Conservation (phyloP, 2,329 filamentous ascomycete species). For the Colletotrichum limetticola region DNA sequence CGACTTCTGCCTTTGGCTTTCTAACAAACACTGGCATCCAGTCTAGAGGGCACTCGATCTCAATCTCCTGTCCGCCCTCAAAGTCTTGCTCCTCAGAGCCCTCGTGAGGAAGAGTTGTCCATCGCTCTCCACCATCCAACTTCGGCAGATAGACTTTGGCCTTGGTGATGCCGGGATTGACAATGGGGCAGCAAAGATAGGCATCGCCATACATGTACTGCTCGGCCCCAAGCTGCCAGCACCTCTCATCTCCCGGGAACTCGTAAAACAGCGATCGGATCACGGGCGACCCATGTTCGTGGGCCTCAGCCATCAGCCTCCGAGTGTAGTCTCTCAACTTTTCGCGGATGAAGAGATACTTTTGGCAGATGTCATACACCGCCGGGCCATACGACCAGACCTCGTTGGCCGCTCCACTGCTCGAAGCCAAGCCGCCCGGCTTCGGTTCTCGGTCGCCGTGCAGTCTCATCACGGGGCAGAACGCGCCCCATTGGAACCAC, state of each 20-base stretch:
- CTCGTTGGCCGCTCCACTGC: conserved; percentile 67
- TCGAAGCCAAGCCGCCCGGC: conserved; percentile 45
- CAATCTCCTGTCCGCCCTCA: conserved; percentile 31
- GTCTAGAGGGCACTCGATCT: conserved; percentile 30
- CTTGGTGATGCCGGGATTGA: conserved; percentile 57
- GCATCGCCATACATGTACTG: conserved; percentile 74
- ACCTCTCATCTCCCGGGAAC: conserved; percentile 63
- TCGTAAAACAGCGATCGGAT: conserved; percentile 73
- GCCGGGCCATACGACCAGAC: conserved; percentile 74
- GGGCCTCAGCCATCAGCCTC: conserved; percentile 67
- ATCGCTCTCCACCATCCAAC: conserved; percentile 3
- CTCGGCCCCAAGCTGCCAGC: conserved; percentile 65
- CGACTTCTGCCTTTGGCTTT: not conserved
- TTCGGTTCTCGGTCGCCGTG: conserved; percentile 73
- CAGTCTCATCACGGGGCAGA: conserved; percentile 74
- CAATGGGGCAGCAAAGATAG: conserved; percentile 68
- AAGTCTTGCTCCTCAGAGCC: not conserved
- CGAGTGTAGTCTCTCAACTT: conserved; percentile 67
- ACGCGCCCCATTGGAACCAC: conserved; percentile 78
- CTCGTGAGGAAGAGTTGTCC: conserved; percentile 25
- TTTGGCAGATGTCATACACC: conserved; percentile 68
- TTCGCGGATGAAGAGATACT: conserved; percentile 69
- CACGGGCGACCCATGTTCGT: conserved; percentile 68
- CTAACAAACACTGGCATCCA: conserved; percentile 36
- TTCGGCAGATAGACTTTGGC: conserved; percentile 63